Evolutionary conservation across 2,329 filamentous ascomycete species (phyloP).

Genomic region (Seiridium unicorne): DNA sequence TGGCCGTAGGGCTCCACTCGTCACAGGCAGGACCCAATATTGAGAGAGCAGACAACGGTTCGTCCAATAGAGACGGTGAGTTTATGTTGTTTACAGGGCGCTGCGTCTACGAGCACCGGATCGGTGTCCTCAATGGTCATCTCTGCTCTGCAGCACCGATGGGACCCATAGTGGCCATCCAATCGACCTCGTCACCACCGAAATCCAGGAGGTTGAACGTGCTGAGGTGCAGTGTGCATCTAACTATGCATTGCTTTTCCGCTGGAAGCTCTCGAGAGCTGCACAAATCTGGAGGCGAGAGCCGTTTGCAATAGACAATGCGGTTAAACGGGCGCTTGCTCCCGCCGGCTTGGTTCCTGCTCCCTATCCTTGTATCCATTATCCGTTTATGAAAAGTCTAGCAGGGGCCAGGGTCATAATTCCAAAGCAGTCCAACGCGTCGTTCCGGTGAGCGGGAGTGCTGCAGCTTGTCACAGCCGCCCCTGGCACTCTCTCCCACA

Average conservation of each 20-base stretch:
- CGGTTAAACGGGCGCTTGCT: constrained; percentile 8
- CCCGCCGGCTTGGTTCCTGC: not conserved
- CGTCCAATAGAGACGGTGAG: constrained; percentile 8
- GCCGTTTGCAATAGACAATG: not conserved
- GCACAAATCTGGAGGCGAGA: not conserved
- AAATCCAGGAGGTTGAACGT: constrained; percentile 6
- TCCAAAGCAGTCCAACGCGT: not conserved
- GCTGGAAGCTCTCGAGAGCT: not conserved
- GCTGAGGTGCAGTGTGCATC: not conserved
- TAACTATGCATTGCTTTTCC: not conserved
- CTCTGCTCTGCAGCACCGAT: not conserved
- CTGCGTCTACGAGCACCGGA: constrained; percentile 5
- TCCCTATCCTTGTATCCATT: not conserved
- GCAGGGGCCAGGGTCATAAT: not conserved
- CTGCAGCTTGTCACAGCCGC: not conserved
- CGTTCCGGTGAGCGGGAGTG: constrained; percentile 2
- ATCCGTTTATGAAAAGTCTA: constrained; percentile 6
- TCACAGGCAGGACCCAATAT: constrained; percentile 6
- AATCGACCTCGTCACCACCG: constrained; percentile 5
- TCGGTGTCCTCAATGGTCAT: constrained; percentile 8
- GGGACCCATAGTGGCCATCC: constrained; percentile 5
- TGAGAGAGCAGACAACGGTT: constrained; percentile 6
- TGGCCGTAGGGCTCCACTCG: not conserved
- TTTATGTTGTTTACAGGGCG: constrained; percentile 7
- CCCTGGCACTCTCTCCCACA: not conserved